Conservation (phyloP, 228 moss, liverwort and hornwort genomes). For the Sphagnum fallax region DNA sequence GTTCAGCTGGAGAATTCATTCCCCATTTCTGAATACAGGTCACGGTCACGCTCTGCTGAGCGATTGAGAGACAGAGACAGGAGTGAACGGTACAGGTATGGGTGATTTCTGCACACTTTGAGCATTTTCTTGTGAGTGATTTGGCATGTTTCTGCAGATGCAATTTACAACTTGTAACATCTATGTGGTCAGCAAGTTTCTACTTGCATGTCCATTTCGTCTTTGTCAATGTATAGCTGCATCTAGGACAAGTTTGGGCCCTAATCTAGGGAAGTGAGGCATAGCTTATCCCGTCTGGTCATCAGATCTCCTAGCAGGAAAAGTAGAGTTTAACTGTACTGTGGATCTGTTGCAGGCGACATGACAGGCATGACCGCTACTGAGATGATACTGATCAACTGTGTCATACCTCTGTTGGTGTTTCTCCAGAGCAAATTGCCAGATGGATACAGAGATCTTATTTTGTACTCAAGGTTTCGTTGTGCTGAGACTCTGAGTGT, state of each 20-base stretch:
- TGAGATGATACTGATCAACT: constrained; percentile 29
- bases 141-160: background rate
- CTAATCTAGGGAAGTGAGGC: too few relatives aligned
- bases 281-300: too few relatives aligned
- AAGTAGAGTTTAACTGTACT: background rate
- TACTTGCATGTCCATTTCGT: too few relatives aligned
- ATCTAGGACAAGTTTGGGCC: too few relatives aligned
- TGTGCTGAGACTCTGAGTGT: background rate
- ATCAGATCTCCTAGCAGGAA: background rate
- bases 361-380: constrained; percentile 77
- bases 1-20: background rate
- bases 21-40: constrained; percentile 17
- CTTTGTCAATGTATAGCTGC: too few relatives aligned
- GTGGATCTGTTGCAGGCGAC: constrained; percentile 47
- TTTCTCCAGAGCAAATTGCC: constrained; percentile 4
- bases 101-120: background rate
- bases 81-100: constrained; percentile 69
- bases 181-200: too few relatives aligned
- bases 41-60: constrained; percentile 67
- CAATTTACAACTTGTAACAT: background rate
- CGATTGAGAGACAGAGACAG: constrained; percentile 68
- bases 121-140: background rate
- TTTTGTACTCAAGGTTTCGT: constrained; percentile 9
- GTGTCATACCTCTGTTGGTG: constrained; percentile 10
- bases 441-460: constrained; percentile 12